These are phyloP conservation scores for Didymellaceae sp. DNA, from an alignment of 2,329 filamentous ascomycete genomes.

Conservation along the genomic window DNA sequence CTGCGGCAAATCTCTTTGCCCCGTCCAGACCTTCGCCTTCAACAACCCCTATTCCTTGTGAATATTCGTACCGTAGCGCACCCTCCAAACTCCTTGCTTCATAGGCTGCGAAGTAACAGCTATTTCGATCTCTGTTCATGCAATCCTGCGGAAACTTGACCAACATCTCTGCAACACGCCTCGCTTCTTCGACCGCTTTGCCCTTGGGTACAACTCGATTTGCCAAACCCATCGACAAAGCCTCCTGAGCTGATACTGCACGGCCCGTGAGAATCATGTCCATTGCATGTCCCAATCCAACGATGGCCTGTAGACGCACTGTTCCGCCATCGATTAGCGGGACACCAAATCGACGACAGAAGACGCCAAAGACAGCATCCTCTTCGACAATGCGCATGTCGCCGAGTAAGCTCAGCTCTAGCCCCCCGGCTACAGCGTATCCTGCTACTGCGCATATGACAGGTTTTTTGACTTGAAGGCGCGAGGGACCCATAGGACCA, in stretches of 20 bases:
- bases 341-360: conserved; percentile 61
- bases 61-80: conserved; percentile 58
- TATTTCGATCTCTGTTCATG: conserved; percentile 59
- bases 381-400: conserved; percentile 63
- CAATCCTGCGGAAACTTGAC: conserved; percentile 60
- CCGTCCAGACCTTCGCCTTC: conserved; percentile 52
- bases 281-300: conserved; percentile 61
- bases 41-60: conserved; percentile 53
- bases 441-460: conserved; percentile 60
- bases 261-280: conserved; percentile 65
- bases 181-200: conserved; percentile 54
- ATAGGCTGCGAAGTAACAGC: conserved; percentile 59
- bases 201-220: conserved; percentile 61
- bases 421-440: conserved; percentile 61
- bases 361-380: conserved; percentile 62
- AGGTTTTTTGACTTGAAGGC: conserved; percentile 59
- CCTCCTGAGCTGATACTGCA: conserved; percentile 57
- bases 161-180: conserved; percentile 55
- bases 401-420: conserved; percentile 61
- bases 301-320: conserved; percentile 58
- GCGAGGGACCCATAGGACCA: conserved; percentile 61
- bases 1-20: conserved; percentile 50
- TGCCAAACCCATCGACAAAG: conserved; percentile 59
- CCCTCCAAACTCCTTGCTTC: conserved; percentile 58
- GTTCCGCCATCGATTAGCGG: conserved; percentile 62